Evolutionary conservation across 176 grass and related monocot species (phyloP).

Genomic region (Rhynchospora tenuis): DNA sequence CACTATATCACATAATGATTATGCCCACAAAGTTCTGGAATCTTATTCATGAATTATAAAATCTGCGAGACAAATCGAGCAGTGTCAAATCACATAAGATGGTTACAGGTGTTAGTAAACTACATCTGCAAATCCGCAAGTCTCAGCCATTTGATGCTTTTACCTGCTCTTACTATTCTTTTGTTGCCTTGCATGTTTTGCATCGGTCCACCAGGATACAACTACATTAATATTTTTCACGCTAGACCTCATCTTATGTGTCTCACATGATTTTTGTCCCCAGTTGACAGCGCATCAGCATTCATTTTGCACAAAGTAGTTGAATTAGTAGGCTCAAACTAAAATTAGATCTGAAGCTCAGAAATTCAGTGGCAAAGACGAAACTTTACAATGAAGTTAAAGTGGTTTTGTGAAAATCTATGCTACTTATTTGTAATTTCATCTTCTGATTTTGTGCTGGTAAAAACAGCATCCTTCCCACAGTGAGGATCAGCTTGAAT

Average conservation of each 20-base stretch:
- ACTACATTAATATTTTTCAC: no score
- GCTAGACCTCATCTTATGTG: no score
- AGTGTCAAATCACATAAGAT: no score
- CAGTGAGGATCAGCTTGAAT: not conserved
- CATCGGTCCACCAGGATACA: no score
- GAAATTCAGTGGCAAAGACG: not conserved
- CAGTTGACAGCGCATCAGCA: not conserved
- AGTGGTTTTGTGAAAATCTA: not conserved
- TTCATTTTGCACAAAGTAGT: not conserved
- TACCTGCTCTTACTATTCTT: no score
- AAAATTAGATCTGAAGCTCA: not conserved
- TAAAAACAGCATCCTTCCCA: not conserved
- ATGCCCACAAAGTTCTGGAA: no score
- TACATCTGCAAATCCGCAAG: no score
- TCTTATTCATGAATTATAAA: no score
- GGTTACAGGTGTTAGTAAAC: no score
- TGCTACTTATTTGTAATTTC: not conserved
- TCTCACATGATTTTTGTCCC: not conserved
- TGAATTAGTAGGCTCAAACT: not conserved
- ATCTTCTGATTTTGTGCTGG: slow-evolving; percentile 1
- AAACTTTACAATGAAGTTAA: not conserved
- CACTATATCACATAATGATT: not conserved
- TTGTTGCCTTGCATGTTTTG: no score
- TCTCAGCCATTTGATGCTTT: no score
- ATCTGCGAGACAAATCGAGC: no score